Evolutionary conservation across 2,329 filamentous ascomycete species (phyloP).

Genomic region (Ophiosphaerella narmari): DNA sequence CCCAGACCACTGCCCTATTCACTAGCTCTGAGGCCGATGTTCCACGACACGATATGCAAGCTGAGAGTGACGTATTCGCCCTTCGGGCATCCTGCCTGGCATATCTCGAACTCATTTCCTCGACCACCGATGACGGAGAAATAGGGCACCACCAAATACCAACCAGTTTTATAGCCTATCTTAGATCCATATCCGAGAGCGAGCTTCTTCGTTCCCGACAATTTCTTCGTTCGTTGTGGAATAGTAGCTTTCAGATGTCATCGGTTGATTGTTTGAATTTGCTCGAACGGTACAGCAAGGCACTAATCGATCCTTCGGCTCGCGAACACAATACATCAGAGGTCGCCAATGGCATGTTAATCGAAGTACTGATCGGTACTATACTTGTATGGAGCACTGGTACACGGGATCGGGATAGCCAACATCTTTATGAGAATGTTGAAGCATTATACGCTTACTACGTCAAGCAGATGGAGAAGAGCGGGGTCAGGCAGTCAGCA

Average conservation of each 20-base stretch:
- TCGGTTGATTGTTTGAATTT: slow-evolving; percentile 31
- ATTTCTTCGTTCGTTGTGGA: slow-evolving; percentile 34
- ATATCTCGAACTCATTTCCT: slow-evolving; percentile 36
- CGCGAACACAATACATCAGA: slow-evolving; percentile 45
- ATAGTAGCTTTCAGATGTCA: slow-evolving; percentile 26
- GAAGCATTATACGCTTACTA: slow-evolving; percentile 81
- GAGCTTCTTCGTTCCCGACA: slow-evolving; percentile 38
- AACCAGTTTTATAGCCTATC: slow-evolving; percentile 30
- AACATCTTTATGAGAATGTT: slow-evolving; percentile 63
- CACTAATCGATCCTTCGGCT: slow-evolving; percentile 39
- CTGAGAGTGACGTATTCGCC: slow-evolving; percentile 30
- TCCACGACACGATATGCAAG: slow-evolving; percentile 53
- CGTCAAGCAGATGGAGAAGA: slow-evolving; percentile 67
- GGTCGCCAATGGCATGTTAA: slow-evolving; percentile 43
- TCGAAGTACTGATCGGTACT: slow-evolving; percentile 40
- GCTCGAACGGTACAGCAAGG: slow-evolving; percentile 36
- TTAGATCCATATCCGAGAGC: slow-evolving; percentile 31
- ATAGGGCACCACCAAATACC: slow-evolving; percentile 24
- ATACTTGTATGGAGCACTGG: slow-evolving; percentile 29
- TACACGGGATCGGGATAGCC: slow-evolving; percentile 29
- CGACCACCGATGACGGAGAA: slow-evolving; percentile 13
- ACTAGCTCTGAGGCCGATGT: slow-evolving; percentile 43
- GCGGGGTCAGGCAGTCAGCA: slow-evolving; percentile 68
- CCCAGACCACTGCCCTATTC: slow-evolving; percentile 58
- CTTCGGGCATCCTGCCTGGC: slow-evolving; percentile 36